Evolutionary conservation across 2,329 filamentous ascomycete species (phyloP).

Genomic region (Aspergillus neotritici): DNA sequence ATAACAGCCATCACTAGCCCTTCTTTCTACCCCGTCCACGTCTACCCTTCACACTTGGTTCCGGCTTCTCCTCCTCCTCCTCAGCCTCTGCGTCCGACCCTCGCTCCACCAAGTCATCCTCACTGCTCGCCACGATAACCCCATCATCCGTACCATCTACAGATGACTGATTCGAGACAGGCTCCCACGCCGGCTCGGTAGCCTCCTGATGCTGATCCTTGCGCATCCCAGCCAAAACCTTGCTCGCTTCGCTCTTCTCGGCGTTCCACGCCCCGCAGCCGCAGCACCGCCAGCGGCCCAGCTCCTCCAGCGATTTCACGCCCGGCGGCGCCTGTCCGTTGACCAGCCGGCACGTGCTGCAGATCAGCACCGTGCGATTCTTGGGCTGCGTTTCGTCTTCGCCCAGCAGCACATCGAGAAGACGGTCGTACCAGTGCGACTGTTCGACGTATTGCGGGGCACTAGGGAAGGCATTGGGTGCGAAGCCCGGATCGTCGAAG

Average conservation of each 20-base stretch:
- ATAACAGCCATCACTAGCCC: no score
- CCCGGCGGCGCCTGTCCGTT: slow-evolving; percentile 95
- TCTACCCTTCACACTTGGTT: slow-evolving; percentile 13
- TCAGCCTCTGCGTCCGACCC: slow-evolving; percentile 17
- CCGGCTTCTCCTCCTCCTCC: slow-evolving; percentile 7
- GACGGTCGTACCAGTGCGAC: slow-evolving; percentile 86
- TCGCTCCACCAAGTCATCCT: slow-evolving; percentile 23
- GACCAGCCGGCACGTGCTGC: slow-evolving; percentile 72
- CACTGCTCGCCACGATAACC: slow-evolving; percentile 22
- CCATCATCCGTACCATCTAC: slow-evolving; percentile 22
- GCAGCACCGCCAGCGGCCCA: slow-evolving; percentile 85
- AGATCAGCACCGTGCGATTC: slow-evolving; percentile 86
- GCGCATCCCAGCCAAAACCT: slow-evolving; percentile 66
- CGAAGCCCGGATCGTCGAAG: slow-evolving; percentile 41
- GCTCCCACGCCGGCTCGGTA: slow-evolving; percentile 18
- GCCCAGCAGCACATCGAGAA: slow-evolving; percentile 84
- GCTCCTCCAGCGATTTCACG: slow-evolving; percentile 65
- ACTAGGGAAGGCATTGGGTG: slow-evolving; percentile 43
- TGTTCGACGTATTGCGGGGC: slow-evolving; percentile 33
- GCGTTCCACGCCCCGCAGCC: slow-evolving; percentile 80
- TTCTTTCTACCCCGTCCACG: slow-evolving; percentile 12
- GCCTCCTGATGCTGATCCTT: slow-evolving; percentile 21
- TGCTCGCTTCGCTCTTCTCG: slow-evolving; percentile 67
- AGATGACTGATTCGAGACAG: slow-evolving; percentile 19
- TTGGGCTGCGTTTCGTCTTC: slow-evolving; percentile 91